These are phyloP conservation scores for Tricholoma hemisulphureum DNA, from an alignment of 768 basidiomycete genomes.

Conservation along the genomic window DNA sequence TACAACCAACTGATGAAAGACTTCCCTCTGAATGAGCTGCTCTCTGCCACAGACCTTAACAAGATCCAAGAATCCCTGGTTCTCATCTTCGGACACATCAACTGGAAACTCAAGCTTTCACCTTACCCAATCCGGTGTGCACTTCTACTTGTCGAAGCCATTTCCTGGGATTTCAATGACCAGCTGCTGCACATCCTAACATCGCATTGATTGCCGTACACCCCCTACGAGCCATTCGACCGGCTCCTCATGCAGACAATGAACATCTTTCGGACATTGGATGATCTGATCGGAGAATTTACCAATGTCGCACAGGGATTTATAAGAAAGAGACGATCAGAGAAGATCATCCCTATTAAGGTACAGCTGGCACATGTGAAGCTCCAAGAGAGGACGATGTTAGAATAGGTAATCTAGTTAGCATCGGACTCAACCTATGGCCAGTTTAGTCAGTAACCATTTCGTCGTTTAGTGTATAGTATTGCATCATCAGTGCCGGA, in stretches of 20 bases:
- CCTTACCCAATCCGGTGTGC: conserved; percentile 96
- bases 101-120: conserved; percentile 90
- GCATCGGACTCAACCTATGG: no score
- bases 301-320: no score
- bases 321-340: conserved; percentile 80
- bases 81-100: conserved; percentile 90
- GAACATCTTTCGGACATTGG: conserved; percentile 83
- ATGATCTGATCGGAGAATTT: no score
- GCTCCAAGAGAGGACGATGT: conserved; percentile 85
- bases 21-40: conserved; percentile 95
- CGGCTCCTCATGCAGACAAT: conserved; percentile 71
- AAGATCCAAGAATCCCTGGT: conserved; percentile 89
- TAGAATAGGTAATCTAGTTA: no score
- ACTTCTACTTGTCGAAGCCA: conserved; percentile 95
- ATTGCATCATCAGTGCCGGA: no score
- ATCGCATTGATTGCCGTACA: conserved; percentile 87
- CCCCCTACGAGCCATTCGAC: conserved; percentile 92
- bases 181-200: conserved; percentile 87
- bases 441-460: no score
- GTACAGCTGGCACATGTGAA: conserved; percentile 88
- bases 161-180: conserved; percentile 96
- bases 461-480: no score
- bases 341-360: conserved; percentile 97
- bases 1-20: conserved; percentile 99
- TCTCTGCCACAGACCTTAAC: conserved; percentile 93